Base-by-base conservation (phyloP, 169 alveolate species). In the Theileria luwenshuni region DNA sequence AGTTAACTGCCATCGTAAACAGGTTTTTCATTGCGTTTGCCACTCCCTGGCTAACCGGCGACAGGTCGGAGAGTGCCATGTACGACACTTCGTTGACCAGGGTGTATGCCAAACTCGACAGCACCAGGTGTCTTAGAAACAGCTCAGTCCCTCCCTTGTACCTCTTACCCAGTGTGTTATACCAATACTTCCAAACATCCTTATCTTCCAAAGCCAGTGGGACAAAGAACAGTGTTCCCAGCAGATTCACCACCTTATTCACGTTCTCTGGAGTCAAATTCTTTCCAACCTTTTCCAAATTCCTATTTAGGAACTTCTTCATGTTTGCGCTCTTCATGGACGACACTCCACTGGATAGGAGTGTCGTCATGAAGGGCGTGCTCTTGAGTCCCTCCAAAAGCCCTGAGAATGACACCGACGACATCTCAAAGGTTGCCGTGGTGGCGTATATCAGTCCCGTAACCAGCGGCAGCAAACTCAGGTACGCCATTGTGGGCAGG, bases 31-130 rank as follows among this genome's bases (percentile, higher is more conserved):
- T 69, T 32, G 94, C 77, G 67, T 86, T 90, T 33, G 94, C 94
- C 35, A 90, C 94, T 30, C 94, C 93, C 61, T 86, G 91, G 43
- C 83, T 73, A 42, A 90, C 86, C n/a, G 92, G 94, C 23, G 84
- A 65, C 43, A 90, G 83, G 60, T 76, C 77, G 59, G 89, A 72
- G 65, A 87, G 67, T 13, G 92, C 75, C n/a, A 74, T 41, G 83
- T 83, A 90, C 51, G 92, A 85, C 62, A 84, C 83, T 43, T 74
- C 83, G 74, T 79, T 89, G 45, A 72, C 63, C 33, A 84, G 61
- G 41, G 71, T 67, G 58, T 81, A 81, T 80, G 76, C 74, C 68
- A 89, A 51, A 19, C 93, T 92, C 19, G 91, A 84, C 45, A 84
- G 72, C 7, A 71, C 68, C 21, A 89, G 71, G 71, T 89, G 80